Base-by-base conservation (phyloP, 257 asterid species). In the Verbena officinalis region DNA sequence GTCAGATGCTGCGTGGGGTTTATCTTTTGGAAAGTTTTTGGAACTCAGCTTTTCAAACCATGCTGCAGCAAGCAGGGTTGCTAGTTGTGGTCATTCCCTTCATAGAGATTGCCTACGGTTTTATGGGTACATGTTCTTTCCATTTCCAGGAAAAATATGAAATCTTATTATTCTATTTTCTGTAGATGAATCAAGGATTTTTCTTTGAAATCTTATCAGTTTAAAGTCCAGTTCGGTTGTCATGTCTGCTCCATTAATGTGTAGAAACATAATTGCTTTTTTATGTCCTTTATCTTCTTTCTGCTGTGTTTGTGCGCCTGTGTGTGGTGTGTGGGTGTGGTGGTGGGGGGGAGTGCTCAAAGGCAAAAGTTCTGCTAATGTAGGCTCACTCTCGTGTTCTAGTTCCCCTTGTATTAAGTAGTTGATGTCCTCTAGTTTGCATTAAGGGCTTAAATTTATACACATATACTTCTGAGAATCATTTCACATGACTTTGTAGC, bases 11-110 rank as follows among this genome's bases (percentile, higher is more conserved):
- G 82, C 95, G 52, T 84, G 89, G 89, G 88, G 88, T 52, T 79
- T 86, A 52, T 88, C 96, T 19, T 86, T 88, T 63, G 96, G 95
- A 63, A 88, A 86, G 65, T 82, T 86, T 69, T 57, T 88, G 80
- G 95, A 88, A 71, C 89, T 88, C 63, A 83, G 95, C 78, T 88
- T 88, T 77, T 86, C 96, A 63, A 84, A 84, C 71, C 96, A 88
- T 82, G 87, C 91, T 55, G 89, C 95, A 75, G 95, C 95, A 52
- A 80, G 84, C 81, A 85, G 92, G 77, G 90, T 84, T 60, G 95
- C 96, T 21, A 85, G 78, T 63, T 88, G 96, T 71, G 96, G 96
- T 21, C 96, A 88, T 74, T 86, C 95, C 65, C 84, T 88, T 73
- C 95, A 86, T 52, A 78, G 95, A 82, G 96, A 88, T 43, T 88